Conservation (phyloP, 164 flowering plant genomes). For the Cinnamomum chago region DNA sequence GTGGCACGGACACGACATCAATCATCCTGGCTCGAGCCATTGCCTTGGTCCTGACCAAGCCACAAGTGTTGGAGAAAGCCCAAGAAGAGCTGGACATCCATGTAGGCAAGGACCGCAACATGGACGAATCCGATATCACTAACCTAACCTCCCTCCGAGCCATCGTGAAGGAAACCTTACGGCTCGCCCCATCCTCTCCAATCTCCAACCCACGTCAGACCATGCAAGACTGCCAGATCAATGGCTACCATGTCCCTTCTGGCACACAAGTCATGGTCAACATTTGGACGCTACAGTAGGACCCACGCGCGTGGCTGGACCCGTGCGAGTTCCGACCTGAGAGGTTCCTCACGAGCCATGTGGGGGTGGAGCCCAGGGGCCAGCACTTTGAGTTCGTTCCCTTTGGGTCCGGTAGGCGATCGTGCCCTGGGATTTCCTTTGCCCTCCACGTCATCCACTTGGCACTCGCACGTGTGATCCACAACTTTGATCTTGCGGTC, state of each 20-base stretch:
- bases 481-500: conserved; percentile 7
- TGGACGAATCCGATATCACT: conserved; percentile 5
- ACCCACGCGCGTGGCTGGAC: conserved; percentile 11
- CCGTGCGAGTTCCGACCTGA: conserved; percentile 11
- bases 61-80: neutral
- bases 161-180: conserved; percentile 10
- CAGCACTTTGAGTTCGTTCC: conserved; percentile 33
- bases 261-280: conserved; percentile 11
- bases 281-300: conserved; percentile 9
- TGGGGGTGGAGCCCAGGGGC: conserved; percentile 30
- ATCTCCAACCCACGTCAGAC: too few species aligned
- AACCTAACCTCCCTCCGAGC: conserved; percentile 15
- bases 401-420: conserved; percentile 45
- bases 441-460: conserved; percentile 50
- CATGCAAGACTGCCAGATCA: conserved; percentile 1
- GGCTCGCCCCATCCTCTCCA: conserved; percentile 3
- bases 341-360: conserved; percentile 9
- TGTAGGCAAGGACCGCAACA: conserved; percentile 9
- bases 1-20: conserved; percentile 19
- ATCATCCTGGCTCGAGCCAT: conserved; percentile 24
- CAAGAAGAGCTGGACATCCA: conserved; percentile 8
- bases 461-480: conserved; percentile 12
- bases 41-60: conserved; percentile 25
- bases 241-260: neutral
- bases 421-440: conserved; percentile 63